Base-by-base conservation (phyloP, 768 basidiomycete genomes). In the Tubosaeta brunneosetosa region DNA sequence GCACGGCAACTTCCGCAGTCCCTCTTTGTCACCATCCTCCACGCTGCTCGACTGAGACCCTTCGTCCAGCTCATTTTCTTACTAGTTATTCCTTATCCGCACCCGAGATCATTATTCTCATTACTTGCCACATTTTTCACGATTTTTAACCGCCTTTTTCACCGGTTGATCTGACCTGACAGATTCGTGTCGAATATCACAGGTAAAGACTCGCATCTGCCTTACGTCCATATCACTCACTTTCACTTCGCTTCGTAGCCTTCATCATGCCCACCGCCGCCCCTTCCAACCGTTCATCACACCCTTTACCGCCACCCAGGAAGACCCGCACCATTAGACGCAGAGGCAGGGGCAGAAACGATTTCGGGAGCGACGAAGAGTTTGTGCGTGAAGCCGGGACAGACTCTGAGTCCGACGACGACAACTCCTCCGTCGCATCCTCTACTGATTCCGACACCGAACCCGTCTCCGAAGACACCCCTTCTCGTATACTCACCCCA, bases 301-400 rank as follows among this genome's bases (percentile, higher is more conserved):
- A 69, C 70, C 63, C 68, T 52, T 66, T 58, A 5, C 57, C 69
- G 32, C 56, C 55, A 34, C 49, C 47, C 31, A 68, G 60, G 60
- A 78, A 76, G 61, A 71, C 71, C 27, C 70, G 76, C 47, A 55
- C 77, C 44, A 73, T 78, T 41, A 80, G 81, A 63, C 79, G 88
- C 53, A 75, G 88, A 60, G 85, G 85, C 33, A 77, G 85, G 61
- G 84, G 73, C 3, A 77, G 74, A 58, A 74, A 74, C 51, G 77
- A 71, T 33, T 73, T 84, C 29, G 84, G 81, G 49, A 89, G 86
- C 57, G 89, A 91, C 61, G 88, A 90, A 27, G 88, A 90, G 67
- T 76, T 91, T 48, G 80, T 80, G 72, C 78, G 89, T 54, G 88
- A 86, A 69, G 76, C 74, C 6, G 80, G 74, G 57, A 82, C 86